These are phyloP conservation scores for Globisporangium nagaii DNA, from an alignment of 352 stramenopile species.

Conservation along the genomic window DNA sequence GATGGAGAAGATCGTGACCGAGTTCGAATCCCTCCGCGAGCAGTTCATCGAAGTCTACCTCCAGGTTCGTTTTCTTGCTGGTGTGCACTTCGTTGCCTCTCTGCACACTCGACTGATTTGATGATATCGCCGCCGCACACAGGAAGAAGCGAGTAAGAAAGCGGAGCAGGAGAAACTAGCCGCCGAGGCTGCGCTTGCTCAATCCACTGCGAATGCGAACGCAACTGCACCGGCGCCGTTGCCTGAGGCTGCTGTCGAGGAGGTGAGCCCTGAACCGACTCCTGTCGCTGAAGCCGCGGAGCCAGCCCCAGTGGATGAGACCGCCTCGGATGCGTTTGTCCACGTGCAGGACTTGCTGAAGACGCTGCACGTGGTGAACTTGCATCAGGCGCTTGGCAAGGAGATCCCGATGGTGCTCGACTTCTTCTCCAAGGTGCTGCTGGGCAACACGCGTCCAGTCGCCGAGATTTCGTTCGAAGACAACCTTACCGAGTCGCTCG, in stretches of 20 bases:
- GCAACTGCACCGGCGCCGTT: conserved; percentile 13
- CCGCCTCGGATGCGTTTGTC: conserved; percentile 28
- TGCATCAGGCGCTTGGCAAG: conserved; percentile 63
- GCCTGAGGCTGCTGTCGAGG: neutral
- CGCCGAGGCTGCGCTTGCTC: neutral
- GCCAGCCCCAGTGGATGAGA: conserved; percentile 3
- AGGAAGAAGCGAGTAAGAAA: conserved; percentile 41
- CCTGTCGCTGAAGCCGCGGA: conserved; percentile 11
- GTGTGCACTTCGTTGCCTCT: neutral
- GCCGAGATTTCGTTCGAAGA: conserved; percentile 74
- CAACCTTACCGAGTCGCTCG: conserved; percentile 73
- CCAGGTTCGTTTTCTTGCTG: conserved; percentile 14
- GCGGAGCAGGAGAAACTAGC: conserved; percentile 8
- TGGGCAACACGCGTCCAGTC: conserved; percentile 73
- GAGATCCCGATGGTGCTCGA: conserved; percentile 79
- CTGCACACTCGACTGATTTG: too few relatives aligned
- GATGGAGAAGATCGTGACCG: conserved; percentile 69
- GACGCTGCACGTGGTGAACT: conserved; percentile 71
- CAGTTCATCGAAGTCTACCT: conserved; percentile 69
- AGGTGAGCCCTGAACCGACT: neutral
- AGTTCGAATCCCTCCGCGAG: conserved; percentile 72
- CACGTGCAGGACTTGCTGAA: conserved; percentile 70
- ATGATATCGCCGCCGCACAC: too few relatives aligned
- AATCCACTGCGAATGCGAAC: neutral
- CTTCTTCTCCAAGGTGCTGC: conserved; percentile 79